Conservation (phyloP, 352 stramenopile species). For the Poterioochromonas sp. region DNA sequence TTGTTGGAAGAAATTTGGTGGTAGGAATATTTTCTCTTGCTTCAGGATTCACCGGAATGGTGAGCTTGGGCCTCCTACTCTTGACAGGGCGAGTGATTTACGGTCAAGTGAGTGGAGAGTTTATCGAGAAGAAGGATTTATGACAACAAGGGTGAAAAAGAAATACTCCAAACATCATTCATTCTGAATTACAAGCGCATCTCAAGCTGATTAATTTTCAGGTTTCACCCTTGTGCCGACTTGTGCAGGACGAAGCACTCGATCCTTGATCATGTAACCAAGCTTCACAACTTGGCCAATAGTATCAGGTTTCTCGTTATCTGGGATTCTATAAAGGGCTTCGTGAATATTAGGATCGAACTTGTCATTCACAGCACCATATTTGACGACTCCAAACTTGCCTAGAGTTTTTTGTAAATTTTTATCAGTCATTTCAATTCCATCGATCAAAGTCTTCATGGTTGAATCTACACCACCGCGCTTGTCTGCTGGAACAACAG, state of each 20-base stretch:
- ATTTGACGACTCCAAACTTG: slow-evolving; percentile 69
- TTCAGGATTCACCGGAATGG: not conserved
- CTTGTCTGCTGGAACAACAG: slow-evolving; percentile 59
- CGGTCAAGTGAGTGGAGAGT: not conserved
- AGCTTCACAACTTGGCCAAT: slow-evolving; percentile 92
- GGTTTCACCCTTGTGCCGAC: slow-evolving; percentile 60
- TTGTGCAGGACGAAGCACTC: slow-evolving; percentile 88
- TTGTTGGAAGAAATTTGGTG: slow-evolving; percentile 16
- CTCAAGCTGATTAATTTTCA: not conserved
- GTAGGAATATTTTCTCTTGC: slow-evolving; percentile 8
- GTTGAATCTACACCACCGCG: slow-evolving; percentile 42
- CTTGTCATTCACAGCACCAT: slow-evolving; percentile 81
- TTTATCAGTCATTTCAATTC: slow-evolving; percentile 87
- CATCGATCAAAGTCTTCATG: slow-evolving; percentile 57
- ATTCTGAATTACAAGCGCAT: not conserved
- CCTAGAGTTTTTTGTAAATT: slow-evolving; percentile 82
- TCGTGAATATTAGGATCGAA: slow-evolving; percentile 97
- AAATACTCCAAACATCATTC: not conserved
- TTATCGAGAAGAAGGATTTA: not conserved
- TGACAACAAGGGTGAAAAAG: not conserved
- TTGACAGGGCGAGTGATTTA: not conserved
- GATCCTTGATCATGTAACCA: slow-evolving; percentile 88
- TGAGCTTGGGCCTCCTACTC: slow-evolving; percentile 2
- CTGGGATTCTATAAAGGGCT: slow-evolving; percentile 91
- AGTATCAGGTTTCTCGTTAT: slow-evolving; percentile 73